These are phyloP conservation scores for Barnettozyma populi DNA, from an alignment of 805 yeast genomes.

Conservation along the genomic window DNA sequence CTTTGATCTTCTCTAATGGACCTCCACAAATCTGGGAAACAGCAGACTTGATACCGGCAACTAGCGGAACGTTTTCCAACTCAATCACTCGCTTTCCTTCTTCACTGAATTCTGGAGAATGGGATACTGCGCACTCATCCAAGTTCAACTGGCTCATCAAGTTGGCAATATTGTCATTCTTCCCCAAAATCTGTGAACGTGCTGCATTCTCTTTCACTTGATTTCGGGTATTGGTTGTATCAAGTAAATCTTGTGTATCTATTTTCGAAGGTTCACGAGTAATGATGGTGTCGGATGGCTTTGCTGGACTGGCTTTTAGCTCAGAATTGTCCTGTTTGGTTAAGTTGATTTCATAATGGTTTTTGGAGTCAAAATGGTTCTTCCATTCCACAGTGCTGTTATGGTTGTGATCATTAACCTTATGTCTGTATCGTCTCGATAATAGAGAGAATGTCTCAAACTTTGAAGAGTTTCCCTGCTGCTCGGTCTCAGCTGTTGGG, in stretches of 20 bases:
- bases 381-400: not conserved
- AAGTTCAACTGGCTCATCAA: not conserved
- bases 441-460: constrained; percentile 12
- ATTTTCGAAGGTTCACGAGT: not conserved
- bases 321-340: not conserved
- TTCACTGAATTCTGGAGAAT: not conserved
- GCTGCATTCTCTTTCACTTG: constrained; percentile 6
- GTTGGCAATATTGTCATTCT: constrained; percentile 2
- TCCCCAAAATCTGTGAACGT: constrained; percentile 1
- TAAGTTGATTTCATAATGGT: not conserved
- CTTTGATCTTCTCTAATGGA: constrained; percentile 47
- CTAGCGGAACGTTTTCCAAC: constrained; percentile 34
- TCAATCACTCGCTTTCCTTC: constrained; percentile 29
- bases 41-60: constrained; percentile 44
- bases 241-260: not conserved
- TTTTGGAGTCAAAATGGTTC: not conserved
- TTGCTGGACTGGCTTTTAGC: not conserved
- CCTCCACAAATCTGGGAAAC: constrained; percentile 63
- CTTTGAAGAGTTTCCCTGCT: constrained; percentile 10
- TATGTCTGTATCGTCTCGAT: constrained; percentile 2
- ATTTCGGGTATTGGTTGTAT: too few species aligned
- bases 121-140: not conserved
- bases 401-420: not conserved
- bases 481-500: not conserved
- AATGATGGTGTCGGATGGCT: not conserved